Base-by-base conservation (phyloP, 768 basidiomycete species). In the Pisolithus marmoratus region DNA sequence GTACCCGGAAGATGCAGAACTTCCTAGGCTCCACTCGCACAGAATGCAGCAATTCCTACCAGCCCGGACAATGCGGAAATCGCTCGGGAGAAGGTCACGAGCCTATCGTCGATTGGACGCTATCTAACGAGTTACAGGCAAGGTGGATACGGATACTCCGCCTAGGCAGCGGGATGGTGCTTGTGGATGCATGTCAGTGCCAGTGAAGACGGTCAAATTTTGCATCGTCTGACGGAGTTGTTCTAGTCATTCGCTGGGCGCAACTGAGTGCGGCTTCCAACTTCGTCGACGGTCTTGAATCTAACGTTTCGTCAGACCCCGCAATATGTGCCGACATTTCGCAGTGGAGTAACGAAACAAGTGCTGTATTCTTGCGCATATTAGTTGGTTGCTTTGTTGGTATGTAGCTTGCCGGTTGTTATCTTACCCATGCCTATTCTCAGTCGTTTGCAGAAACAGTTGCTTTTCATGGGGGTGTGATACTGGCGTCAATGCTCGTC, bases 231-330 rank as follows among this genome's bases (percentile, higher is more conserved):
- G 20, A 36, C 42, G 31, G 1, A 2, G 17, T 34, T 5, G 17
- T 34, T 29, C 8, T 54, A 90, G 89, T 89, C 64, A 89, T 91
- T 49, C 73, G 89, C 57, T 91, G 87, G 85, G 81, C 82, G 31
- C 79, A 87, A 56, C 70, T 87, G 2, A 77, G 85, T 86, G 59
- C 4, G 75, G 59, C n/a, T 46, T 8, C 3, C 52, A 57, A 49
- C 22, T 29, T n/a, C 17, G 36, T 29, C 2, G 19, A 12, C 27
- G 20, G 7, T 42, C 45, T 60, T 15, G 54, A 12, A 20, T 36
- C 45, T 26, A 40, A 20, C 7, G 14, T 45, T 3, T 11, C 14
- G 11, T 11, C 53, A 81, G 80, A 78, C 54, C 72, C 74, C 1
- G 60, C 66, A 42, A 62, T 72, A 44, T 66, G 69, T 2, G 53